Evolutionary conservation across 805 yeast genomes (phyloP).

Genomic region (Yarrowia sp.): DNA sequence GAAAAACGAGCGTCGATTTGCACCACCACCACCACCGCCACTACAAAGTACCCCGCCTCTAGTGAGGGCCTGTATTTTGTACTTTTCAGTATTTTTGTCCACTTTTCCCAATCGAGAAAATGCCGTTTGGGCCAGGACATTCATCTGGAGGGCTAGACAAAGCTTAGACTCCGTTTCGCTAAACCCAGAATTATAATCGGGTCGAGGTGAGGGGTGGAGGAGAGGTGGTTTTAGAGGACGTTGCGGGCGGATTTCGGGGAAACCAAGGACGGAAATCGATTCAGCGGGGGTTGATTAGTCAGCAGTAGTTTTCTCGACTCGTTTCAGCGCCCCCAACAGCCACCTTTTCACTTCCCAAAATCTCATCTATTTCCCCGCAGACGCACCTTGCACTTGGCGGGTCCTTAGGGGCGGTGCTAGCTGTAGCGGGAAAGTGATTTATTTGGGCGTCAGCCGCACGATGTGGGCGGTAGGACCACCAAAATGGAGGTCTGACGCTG

Average conservation of each 20-base stretch:
- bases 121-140: constrained; percentile 9
- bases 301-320: too few species aligned
- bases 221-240: not conserved
- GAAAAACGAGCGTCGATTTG: too few species aligned
- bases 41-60: not conserved
- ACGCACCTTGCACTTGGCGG: constrained; percentile 26
- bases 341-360: too few species aligned
- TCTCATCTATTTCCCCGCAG: constrained; percentile 8
- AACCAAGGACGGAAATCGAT: not conserved
- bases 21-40: too few species aligned
- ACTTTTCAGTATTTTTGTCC: too few species aligned
- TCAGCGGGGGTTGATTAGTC: not conserved
- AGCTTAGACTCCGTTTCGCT: constrained; percentile 9
- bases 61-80: not conserved
- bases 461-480: not conserved
- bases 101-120: not conserved
- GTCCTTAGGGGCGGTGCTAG: constrained; percentile 24
- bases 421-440: not conserved
- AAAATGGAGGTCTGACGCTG: not conserved
- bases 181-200: constrained; percentile 5
- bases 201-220: not conserved
- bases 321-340: too few species aligned
- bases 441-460: not conserved
- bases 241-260: not conserved
- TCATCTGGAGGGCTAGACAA: not conserved